phyloP scores from a whole-genome alignment of 306 rosid genomes.

The Vigna unguiculata region DNA sequence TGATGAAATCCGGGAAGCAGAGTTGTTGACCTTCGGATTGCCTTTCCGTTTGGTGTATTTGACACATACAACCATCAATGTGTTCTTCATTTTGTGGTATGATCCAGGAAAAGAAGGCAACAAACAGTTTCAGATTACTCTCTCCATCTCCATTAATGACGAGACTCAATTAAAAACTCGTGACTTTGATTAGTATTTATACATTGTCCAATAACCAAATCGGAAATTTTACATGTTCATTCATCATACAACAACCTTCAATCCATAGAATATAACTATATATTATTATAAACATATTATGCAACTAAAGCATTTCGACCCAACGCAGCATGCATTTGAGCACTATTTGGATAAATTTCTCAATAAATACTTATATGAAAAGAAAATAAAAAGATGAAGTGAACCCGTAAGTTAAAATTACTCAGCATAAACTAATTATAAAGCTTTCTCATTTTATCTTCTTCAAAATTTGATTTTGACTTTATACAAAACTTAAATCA shows the following conservation, averaged over 20 bases:
- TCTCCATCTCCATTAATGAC: conserved; percentile 20
- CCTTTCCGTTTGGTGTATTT: conserved; percentile 35
- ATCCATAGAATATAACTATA: neutral
- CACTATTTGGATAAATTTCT: neutral
- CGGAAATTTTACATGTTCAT: conserved; percentile 7
- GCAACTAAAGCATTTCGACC: conserved; percentile 13
- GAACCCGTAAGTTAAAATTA: neutral
- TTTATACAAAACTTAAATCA: neutral
- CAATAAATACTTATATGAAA: neutral
- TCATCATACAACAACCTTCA: neutral
- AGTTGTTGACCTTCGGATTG: conserved; percentile 28
- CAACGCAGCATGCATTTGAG: conserved; percentile 11
- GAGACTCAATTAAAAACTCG: conserved; percentile 23
- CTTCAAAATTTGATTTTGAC: neutral
- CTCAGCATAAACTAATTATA: neutral
- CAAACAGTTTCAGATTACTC: conserved; percentile 14
- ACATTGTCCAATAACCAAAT: conserved; percentile 18
- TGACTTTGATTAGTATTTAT: neutral
- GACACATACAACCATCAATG: conserved; percentile 31
- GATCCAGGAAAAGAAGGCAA: conserved; percentile 40
- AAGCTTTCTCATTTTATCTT: neutral
- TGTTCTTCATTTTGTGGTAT: conserved; percentile 34
- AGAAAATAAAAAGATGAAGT: neutral
- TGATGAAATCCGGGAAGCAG: conserved; percentile 33
- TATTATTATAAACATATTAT: neutral